Evolutionary conservation across 2,329 filamentous ascomycete species (phyloP).

Genomic region (Aspergillus sp.): DNA sequence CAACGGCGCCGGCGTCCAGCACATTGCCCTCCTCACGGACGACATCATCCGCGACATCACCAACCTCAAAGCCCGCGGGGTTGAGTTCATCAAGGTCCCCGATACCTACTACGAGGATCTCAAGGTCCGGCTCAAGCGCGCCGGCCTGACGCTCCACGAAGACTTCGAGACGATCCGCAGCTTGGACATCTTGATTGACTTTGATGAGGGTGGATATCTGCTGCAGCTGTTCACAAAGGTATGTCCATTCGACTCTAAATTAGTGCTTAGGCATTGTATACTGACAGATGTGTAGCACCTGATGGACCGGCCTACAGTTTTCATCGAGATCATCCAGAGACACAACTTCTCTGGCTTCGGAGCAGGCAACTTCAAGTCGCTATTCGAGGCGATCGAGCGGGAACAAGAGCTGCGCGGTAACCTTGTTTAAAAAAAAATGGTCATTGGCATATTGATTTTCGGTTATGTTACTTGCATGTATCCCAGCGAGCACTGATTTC

Average conservation of each 20-base stretch:
- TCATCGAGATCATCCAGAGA: conserved; percentile 93
- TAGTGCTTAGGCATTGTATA: neutral
- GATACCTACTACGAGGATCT: conserved; percentile 81
- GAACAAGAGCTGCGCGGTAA: conserved; percentile 88
- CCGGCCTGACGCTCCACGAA: conserved; percentile 64
- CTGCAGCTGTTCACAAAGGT: conserved; percentile 70
- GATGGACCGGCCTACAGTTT: conserved; percentile 92
- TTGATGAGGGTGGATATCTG: conserved; percentile 87
- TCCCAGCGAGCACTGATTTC: neutral
- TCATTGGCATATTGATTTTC: neutral
- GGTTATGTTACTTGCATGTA: neutral
- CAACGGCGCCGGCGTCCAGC: conserved; percentile 84
- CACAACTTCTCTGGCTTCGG: conserved; percentile 90
- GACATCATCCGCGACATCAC: conserved; percentile 77
- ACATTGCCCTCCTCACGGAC: conserved; percentile 79
- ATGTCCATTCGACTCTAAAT: conserved; percentile 8
- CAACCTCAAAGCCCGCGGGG: conserved; percentile 77
- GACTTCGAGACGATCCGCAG: conserved; percentile 74
- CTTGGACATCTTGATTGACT: conserved; percentile 89
- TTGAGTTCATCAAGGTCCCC: conserved; percentile 90
- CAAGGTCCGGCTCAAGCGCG: conserved; percentile 66
- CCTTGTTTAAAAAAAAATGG: conserved; percentile 42
- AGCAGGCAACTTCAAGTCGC: conserved; percentile 89
- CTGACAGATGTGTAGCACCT: conserved; percentile 55
- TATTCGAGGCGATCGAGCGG: conserved; percentile 93